Percentiles rank a stretch among this genome's conserved stretches.
These are phyloP conservation scores for Plasmodium cynomolgi DNA, from an alignment of 169 alveolate species.

Conservation along the genomic window DNA sequence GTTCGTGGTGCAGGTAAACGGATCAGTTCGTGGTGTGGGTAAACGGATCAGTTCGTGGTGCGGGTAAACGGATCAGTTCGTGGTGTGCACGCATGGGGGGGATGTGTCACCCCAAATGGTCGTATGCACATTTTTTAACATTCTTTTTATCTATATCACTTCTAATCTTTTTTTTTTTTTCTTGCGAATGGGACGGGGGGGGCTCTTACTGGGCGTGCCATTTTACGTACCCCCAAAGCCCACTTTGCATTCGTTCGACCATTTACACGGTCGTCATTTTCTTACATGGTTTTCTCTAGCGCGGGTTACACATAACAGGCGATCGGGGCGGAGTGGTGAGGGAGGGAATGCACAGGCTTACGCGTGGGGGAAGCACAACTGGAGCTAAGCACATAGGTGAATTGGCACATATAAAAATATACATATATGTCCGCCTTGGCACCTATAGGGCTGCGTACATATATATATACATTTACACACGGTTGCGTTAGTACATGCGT, in stretches of 20 bases:
- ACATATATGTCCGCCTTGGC: neutral
- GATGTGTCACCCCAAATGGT: neutral
- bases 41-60: neutral
- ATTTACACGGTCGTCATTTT: neutral
- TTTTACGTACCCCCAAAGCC: neutral
- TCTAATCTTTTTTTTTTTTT: neutral
- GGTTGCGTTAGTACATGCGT: neutral
- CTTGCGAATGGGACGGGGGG: neutral
- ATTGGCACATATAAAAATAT: neutral
- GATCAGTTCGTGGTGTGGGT: too few relatives aligned
- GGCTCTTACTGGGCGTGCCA: neutral
- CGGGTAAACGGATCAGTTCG: neutral
- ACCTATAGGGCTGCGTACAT: neutral
- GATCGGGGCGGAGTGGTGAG: neutral
- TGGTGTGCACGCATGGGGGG: neutral
- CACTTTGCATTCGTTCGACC: neutral
- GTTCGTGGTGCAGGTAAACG: too few relatives aligned
- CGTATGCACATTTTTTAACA: neutral
- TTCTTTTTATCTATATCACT: neutral
- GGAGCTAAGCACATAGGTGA: neutral
- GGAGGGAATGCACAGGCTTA: neutral
- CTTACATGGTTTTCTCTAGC: neutral
- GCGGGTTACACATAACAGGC: neutral
- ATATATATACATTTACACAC: neutral
- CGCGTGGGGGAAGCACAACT: neutral